Evolutionary conservation across 768 basidiomycete species (phyloP).

Genomic region (Amylocystis lapponica): DNA sequence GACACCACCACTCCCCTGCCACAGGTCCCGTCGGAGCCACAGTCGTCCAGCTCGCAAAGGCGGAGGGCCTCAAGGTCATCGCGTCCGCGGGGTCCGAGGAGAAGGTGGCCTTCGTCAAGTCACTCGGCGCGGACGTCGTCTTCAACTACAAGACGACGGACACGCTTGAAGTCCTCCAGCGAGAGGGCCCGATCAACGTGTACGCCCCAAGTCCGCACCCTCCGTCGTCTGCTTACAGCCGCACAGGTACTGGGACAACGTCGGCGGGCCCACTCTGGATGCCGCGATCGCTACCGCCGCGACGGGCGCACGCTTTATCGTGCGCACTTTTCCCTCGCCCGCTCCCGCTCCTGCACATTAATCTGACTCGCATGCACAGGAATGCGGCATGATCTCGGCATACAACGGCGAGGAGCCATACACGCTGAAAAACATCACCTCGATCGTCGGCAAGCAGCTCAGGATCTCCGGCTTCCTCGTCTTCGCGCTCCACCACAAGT

Average conservation of each 20-base stretch:
- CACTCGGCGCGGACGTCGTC: slow-evolving; percentile 60
- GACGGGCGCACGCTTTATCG: slow-evolving; percentile 17
- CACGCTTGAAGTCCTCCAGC: slow-evolving; percentile 44
- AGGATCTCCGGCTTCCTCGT: slow-evolving; percentile 28
- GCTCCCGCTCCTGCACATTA: not conserved
- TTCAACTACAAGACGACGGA: slow-evolving; percentile 70
- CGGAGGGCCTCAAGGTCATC: slow-evolving; percentile 52
- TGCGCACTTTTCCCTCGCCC: slow-evolving; percentile 3
- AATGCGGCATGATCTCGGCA: slow-evolving; percentile 26
- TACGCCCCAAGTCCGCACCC: slow-evolving; percentile 16
- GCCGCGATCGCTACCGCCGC: slow-evolving; percentile 17
- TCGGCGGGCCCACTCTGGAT: slow-evolving; percentile 26
- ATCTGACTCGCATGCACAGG: slow-evolving; percentile 9
- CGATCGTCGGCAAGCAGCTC: slow-evolving; percentile 23
- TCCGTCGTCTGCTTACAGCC: not conserved
- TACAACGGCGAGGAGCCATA: slow-evolving; percentile 20
- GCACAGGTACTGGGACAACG: slow-evolving; percentile 29
- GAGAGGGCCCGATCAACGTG: slow-evolving; percentile 54
- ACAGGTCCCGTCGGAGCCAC: slow-evolving; percentile 52
- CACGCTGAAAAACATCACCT: slow-evolving; percentile 19
- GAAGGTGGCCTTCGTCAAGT: slow-evolving; percentile 56
- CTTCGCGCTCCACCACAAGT: slow-evolving; percentile 14
- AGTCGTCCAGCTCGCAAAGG: slow-evolving; percentile 36
- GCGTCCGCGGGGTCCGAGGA: slow-evolving; percentile 69
- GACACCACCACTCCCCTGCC: not conserved